Conservation (phyloP, 2,329 filamentous ascomycete genomes). For the Meredithiella fracta region DNA sequence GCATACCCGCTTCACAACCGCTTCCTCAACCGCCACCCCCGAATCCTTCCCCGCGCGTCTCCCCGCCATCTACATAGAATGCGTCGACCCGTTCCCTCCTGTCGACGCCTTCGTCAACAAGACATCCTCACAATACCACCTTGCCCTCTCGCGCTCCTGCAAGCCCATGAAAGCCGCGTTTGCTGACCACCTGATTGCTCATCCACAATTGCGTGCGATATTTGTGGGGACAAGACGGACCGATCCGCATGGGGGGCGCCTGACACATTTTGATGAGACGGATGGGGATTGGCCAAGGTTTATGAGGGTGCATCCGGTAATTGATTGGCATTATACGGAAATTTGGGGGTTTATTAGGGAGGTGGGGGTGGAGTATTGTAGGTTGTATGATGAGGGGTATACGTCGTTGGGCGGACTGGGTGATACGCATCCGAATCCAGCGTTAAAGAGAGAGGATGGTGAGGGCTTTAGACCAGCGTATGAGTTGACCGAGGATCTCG, state of each 20-base stretch:
- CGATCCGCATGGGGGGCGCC: slow-evolving; percentile 67
- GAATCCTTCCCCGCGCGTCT: slow-evolving; percentile 30
- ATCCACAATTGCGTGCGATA: slow-evolving; percentile 49
- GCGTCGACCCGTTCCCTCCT: slow-evolving; percentile 65
- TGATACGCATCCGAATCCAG: slow-evolving; percentile 82
- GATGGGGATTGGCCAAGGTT: slow-evolving; percentile 83
- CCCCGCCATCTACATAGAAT: slow-evolving; percentile 78
- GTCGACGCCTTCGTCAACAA: slow-evolving; percentile 89
- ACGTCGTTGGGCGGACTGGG: slow-evolving; percentile 80
- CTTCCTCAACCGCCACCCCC: slow-evolving; percentile 16
- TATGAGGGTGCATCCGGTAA: slow-evolving; percentile 85
- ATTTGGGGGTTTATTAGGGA: slow-evolving; percentile 82
- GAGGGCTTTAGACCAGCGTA: slow-evolving; percentile 53
- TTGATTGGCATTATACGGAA: slow-evolving; percentile 93
- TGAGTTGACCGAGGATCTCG: slow-evolving; percentile 55
- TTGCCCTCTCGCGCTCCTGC: slow-evolving; percentile 65
- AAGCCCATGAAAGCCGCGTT: slow-evolving; percentile 90
- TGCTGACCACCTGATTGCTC: slow-evolving; percentile 70
- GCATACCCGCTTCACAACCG: slow-evolving; percentile 23
- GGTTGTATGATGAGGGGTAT: slow-evolving; percentile 73
- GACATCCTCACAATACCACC: slow-evolving; percentile 88
- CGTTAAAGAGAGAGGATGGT: slow-evolving; percentile 28
- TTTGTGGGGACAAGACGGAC: slow-evolving; percentile 80
- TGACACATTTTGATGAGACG: slow-evolving; percentile 74
- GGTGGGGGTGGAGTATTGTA: slow-evolving; percentile 67